Evolutionary conservation across 2,329 filamentous ascomycete species (phyloP), one percentile per base, ranked within the genome.

Genomic region (Cercospora zeina): DNA sequence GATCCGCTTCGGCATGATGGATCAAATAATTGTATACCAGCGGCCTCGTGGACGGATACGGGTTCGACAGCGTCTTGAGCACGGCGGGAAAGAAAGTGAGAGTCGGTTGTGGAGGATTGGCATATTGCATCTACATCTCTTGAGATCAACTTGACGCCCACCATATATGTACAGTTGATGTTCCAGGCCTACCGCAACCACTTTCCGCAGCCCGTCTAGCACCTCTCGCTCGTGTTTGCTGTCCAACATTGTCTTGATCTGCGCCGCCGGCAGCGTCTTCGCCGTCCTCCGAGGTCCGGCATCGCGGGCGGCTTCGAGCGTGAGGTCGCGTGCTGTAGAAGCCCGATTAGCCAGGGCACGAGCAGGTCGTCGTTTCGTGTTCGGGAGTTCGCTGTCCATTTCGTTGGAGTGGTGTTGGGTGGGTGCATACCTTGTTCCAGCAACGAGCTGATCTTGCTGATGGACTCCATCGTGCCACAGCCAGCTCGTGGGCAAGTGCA

Each of bases 21-120:
- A 97, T 89, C 65, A 99, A 87, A 78, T 97, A 99, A 75, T 97
- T 96, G 81, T 99, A 99, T 65, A 99, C 95, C 60, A 99, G 87
- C 77, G 97, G 97, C 79, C 97, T 96, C 77, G 97, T 93, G 73
- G 96, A 92, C 71, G 97, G 84, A 71, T 92, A 96, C 13, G 93
- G 89, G 37, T 91, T 96, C 30, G 93, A 93, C 63, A 97, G 91
- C 71, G 97, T 99, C 80, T 99, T 99, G 76, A 99, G 91, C 59
- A 99, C 90, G 24, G 92, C 90, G n/a, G 93, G 96, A 82, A 99
- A 99, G 82, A 93, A 96, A 21, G 90, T 88, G 2, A 96, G 83
- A 62, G 92, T 96, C 69, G 91, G 89, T 75, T 96, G 90, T 70
- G 90, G 87, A 69, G 91, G 89, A 74, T 93, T 89, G 72, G 89